phyloP scores from a whole-genome alignment of 257 asterid species.

The Ilex aquifolium region DNA sequence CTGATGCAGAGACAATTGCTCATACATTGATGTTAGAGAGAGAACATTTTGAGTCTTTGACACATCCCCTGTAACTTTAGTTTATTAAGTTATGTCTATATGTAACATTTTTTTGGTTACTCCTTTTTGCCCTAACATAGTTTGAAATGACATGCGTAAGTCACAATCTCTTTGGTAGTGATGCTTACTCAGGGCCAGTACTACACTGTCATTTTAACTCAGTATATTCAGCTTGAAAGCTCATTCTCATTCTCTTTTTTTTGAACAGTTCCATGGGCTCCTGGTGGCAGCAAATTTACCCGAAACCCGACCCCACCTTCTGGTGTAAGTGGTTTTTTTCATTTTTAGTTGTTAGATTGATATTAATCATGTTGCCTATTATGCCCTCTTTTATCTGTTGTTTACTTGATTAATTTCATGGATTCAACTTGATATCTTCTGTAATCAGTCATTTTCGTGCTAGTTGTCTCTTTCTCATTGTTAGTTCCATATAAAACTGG shows the following conservation, averaged over 20 bases:
- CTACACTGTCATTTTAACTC: neutral
- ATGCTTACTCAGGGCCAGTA: neutral
- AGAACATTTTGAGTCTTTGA: no score
- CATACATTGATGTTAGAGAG: no score
- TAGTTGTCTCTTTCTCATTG: no score
- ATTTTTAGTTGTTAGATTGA: conserved; percentile 2
- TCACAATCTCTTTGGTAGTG: neutral
- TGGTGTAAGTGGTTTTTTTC: conserved; percentile 56
- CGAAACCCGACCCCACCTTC: conserved; percentile 85
- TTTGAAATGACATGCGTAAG: neutral
- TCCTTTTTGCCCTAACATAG: no score
- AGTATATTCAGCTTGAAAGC: conserved; percentile 5
- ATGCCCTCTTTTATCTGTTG: neutral
- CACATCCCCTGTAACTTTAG: no score
- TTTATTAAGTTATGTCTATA: neutral
- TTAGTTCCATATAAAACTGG: no score
- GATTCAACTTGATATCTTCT: no score
- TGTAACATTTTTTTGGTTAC: neutral
- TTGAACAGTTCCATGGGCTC: conserved; percentile 96
- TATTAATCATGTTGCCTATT: neutral
- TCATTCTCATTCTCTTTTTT: conserved; percentile 3
- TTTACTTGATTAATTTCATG: neutral
- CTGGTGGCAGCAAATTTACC: conserved; percentile 94
- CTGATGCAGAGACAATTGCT: no score
- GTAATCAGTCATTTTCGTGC: no score